Conservation (phyloP, 352 stramenopile species). For the Phytophthora kernoviae region DNA sequence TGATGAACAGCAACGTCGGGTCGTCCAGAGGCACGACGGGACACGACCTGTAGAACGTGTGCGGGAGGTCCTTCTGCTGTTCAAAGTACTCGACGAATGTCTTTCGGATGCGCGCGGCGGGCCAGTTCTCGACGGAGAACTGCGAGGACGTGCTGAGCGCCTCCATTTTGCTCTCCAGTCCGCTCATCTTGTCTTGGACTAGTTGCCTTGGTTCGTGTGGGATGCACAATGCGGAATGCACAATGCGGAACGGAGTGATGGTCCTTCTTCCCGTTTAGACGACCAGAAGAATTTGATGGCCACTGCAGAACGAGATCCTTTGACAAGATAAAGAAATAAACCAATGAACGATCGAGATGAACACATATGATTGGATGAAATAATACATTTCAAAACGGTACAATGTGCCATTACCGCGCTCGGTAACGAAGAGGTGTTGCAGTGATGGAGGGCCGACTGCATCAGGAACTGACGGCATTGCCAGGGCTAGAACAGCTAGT, state of each 20-base stretch:
- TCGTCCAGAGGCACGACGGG: conserved; percentile 97
- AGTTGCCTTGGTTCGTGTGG: background rate
- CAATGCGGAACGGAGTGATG: too few relatives aligned
- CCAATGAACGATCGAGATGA: background rate
- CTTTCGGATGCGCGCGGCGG: conserved; percentile 94
- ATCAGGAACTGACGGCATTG: conserved; percentile 39
- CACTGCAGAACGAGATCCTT: too few relatives aligned
- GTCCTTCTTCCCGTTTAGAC: too few relatives aligned
- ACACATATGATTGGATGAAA: background rate
- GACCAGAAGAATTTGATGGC: too few relatives aligned
- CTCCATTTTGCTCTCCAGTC: conserved; percentile 37
- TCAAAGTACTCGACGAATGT: conserved; percentile 99
- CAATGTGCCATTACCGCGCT: background rate
- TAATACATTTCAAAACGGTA: too few relatives aligned
- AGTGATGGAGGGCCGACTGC: conserved; percentile 28
- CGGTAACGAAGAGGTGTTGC: too few relatives aligned
- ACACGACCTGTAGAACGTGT: conserved; percentile 97
- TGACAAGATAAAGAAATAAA: background rate
- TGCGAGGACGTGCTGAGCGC: background rate
- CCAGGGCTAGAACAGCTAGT: conserved; percentile 41
- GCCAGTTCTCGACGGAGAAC: conserved; percentile 73
- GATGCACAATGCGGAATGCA: conserved; percentile 1
- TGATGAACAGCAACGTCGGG: conserved; percentile 99
- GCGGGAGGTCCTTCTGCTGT: conserved; percentile 74
- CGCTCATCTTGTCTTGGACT: conserved; percentile 21